A percentile compares a stretch with the other conserved stretches of the same genome.
phyloP scores from a whole-genome alignment of 2,329 filamentous ascomycete genomes.

The Cladobotryum mycophilum region DNA sequence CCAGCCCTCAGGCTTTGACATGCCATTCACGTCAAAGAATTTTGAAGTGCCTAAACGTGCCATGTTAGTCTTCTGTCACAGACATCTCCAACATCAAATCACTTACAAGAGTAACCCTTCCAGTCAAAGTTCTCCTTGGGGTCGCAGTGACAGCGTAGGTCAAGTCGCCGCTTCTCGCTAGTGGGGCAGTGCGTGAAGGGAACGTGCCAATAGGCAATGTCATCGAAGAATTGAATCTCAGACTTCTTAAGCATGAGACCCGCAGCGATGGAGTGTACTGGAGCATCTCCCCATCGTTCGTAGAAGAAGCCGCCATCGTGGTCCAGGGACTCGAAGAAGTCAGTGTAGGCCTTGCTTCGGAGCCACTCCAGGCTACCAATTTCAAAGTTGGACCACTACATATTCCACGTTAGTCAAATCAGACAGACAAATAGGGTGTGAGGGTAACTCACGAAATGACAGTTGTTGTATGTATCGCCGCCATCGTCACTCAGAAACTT shows the following conservation, averaged over 20 bases:
- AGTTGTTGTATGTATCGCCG: constrained; percentile 91
- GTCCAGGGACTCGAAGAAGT: constrained; percentile 87
- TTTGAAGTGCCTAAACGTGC: constrained; percentile 54
- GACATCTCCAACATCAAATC: neutral
- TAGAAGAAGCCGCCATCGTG: constrained; percentile 96
- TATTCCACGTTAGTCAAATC: constrained; percentile 15
- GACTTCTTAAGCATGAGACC: constrained; percentile 82
- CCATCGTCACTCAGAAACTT: constrained; percentile 85
- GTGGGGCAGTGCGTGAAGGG: constrained; percentile 98
- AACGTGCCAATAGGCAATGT: constrained; percentile 97
- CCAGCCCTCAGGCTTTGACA: constrained; percentile 80
- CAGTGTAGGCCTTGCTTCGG: constrained; percentile 77
- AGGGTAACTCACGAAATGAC: constrained; percentile 73
- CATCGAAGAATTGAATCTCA: constrained; percentile 97
- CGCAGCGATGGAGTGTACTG: constrained; percentile 96
- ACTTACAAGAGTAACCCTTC: constrained; percentile 94
- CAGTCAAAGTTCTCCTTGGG: constrained; percentile 98
- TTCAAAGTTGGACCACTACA: constrained; percentile 97
- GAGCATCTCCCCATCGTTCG: constrained; percentile 96
- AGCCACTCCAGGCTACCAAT: constrained; percentile 93
- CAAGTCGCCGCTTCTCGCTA: constrained; percentile 72
- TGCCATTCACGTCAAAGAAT: constrained; percentile 76
- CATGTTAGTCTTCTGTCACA: constrained; percentile 10
- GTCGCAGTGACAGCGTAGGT: constrained; percentile 90
- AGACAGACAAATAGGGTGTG: neutral